Percentiles rank a stretch among this genome's conserved stretches.
These are phyloP conservation scores for Pichia sp. DNA, from an alignment of 1,139 yeast genomes.

Conservation along the genomic window DNA sequence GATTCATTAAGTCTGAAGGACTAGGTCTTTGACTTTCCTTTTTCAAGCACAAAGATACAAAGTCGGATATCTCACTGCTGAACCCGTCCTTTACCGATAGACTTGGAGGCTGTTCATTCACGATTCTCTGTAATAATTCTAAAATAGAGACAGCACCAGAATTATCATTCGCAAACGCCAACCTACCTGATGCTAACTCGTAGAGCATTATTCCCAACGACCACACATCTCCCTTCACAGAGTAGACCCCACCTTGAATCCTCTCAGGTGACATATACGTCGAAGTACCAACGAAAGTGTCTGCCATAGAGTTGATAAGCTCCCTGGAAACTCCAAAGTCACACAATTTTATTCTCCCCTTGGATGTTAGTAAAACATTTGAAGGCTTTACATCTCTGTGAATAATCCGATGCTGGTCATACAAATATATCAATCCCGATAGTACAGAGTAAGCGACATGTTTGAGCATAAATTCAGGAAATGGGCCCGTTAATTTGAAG, in stretches of 20 bases:
- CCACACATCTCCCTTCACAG: conserved; percentile 95
- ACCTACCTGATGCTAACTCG: conserved; percentile 79
- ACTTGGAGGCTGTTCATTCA: conserved; percentile 85
- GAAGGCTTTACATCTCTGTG: conserved; percentile 94
- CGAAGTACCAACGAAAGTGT: conserved; percentile 95
- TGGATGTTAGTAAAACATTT: conserved; percentile 72
- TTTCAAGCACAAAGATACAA: conserved; percentile 64
- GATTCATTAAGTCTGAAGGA: conserved; percentile 32
- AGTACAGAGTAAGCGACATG: conserved; percentile 75
- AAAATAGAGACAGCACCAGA: conserved; percentile 61
- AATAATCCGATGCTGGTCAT: conserved; percentile 76
- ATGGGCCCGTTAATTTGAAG: conserved; percentile 48
- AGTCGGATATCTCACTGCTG: conserved; percentile 49
- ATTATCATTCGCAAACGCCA: conserved; percentile 49
- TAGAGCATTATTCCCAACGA: conserved; percentile 86
- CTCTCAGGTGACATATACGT: conserved; percentile 98
- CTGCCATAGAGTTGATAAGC: conserved; percentile 86
- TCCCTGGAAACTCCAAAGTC: conserved; percentile 95
- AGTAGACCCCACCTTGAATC: conserved; percentile 88
- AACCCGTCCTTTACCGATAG: conserved; percentile 41
- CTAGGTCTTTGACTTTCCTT: conserved; percentile 59
- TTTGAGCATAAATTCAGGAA: conserved; percentile 66
- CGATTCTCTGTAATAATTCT: conserved; percentile 86
- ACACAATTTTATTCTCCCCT: conserved; percentile 78
- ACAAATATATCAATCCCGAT: conserved; percentile 76